Evolutionary conservation across 179 eudicot genomes (phyloP).

Genomic region (Silene coronaria): DNA sequence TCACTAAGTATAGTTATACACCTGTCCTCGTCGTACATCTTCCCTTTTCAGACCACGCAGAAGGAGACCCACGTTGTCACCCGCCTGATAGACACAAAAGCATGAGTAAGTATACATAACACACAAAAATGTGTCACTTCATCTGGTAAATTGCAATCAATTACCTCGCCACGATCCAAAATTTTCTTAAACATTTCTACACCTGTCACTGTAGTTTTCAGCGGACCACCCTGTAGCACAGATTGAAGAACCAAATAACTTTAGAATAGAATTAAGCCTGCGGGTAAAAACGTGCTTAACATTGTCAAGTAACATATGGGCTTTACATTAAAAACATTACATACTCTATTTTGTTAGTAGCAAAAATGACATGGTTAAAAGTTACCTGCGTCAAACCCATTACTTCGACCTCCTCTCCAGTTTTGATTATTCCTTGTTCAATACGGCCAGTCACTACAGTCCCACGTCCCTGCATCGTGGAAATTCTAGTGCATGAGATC

Average conservation of each 20-base stretch:
- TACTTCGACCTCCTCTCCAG: constrained; percentile 90
- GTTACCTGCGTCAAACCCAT: constrained; percentile 84
- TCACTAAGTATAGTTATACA: too few species aligned
- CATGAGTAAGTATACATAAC: too few species aligned
- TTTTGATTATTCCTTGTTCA: constrained; percentile 86
- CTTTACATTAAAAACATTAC: too few species aligned
- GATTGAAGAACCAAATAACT: constrained; percentile 10
- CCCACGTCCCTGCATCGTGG: constrained; percentile 73
- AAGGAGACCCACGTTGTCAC: constrained; percentile 97
- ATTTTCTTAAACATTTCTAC: constrained; percentile 98
- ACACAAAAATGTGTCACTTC: too few species aligned
- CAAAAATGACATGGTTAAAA: too few species aligned
- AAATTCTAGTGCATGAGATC: not conserved
- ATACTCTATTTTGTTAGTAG: too few species aligned
- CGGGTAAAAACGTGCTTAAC: too few species aligned
- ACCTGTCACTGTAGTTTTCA: constrained; percentile 83
- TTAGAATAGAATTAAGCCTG: too few species aligned
- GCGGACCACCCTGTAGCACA: constrained; percentile 53
- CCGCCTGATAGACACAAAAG: constrained; percentile 53
- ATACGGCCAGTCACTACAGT: constrained; percentile 98
- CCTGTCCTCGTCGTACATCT: constrained; percentile 86
- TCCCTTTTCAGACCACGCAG: constrained; percentile 88
- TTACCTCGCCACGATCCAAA: constrained; percentile 81
- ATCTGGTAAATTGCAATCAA: constrained; percentile 6
- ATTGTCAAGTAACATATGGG: too few species aligned